Conservation (phyloP, 192 early-diverging fungal genomes). For the Spizellomyces punctatus region DNA sequence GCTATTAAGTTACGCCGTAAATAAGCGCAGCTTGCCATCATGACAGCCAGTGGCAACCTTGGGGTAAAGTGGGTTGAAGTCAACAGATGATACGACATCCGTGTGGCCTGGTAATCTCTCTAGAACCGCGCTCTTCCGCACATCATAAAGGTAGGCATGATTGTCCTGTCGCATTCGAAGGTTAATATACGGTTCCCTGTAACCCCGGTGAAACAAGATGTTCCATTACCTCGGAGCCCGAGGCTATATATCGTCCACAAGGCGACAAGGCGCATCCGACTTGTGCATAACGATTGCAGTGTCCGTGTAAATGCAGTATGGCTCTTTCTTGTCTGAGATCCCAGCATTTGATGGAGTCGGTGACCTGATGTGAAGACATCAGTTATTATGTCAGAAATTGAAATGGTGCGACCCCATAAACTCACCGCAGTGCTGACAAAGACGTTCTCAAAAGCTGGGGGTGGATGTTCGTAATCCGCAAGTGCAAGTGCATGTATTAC, state of each 20-base stretch:
- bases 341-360: constrained; percentile 41
- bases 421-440: constrained; percentile 22
- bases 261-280: constrained; percentile 36
- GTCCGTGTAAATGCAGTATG: constrained; percentile 39
- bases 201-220: background rate
- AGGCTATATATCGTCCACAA: constrained; percentile 39
- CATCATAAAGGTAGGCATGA: constrained; percentile 46
- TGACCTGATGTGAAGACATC: constrained; percentile 9
- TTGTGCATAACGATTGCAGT: constrained; percentile 34
- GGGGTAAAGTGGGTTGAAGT: constrained; percentile 18
- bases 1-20: too few relatives aligned
- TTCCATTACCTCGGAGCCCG: constrained; percentile 38
- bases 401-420: background rate
- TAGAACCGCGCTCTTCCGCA: constrained; percentile 26
- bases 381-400: background rate
- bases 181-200: background rate
- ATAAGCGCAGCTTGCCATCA: constrained; percentile 23
- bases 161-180: constrained; percentile 19
- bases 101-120: constrained; percentile 15
- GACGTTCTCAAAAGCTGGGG: constrained; percentile 7
- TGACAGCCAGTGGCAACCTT: constrained; percentile 19
- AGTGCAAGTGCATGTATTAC: constrained; percentile 18
- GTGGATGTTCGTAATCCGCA: constrained; percentile 12
- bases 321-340: constrained; percentile 34
- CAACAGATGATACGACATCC: constrained; percentile 38